Percentiles rank a stretch among this genome's conserved stretches.
Conservation (phyloP, 2,329 filamentous ascomycete genomes). For the Colletotrichum abscissum region DNA sequence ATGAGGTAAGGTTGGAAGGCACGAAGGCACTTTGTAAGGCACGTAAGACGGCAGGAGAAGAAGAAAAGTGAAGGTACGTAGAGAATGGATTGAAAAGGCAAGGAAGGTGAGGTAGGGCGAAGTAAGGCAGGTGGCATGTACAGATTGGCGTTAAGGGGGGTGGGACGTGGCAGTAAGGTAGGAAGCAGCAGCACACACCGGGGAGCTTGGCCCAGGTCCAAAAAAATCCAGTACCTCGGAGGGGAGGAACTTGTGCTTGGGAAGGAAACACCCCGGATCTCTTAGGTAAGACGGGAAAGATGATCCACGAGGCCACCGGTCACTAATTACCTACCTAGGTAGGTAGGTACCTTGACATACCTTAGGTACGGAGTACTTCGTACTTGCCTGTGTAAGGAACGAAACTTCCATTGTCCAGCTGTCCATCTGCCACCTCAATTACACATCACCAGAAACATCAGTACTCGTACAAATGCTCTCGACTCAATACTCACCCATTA, state of each 20-base stretch:
- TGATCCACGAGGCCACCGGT: neutral
- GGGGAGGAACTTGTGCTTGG: neutral
- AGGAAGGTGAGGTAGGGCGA: neutral
- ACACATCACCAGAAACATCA: neutral
- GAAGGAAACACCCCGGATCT: neutral
- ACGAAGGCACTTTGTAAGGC: neutral
- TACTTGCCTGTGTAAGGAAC: no score
- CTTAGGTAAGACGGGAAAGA: neutral
- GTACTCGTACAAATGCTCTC: neutral
- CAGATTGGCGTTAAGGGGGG: conserved; percentile 11
- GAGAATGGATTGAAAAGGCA: conserved; percentile 8
- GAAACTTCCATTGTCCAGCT: no score
- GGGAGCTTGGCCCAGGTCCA: conserved; percentile 18
- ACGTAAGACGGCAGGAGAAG: conserved; percentile 3
- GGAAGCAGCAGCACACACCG: neutral
- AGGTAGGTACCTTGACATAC: no score
- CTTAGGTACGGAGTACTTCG: no score
- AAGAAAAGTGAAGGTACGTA: conserved; percentile 20
- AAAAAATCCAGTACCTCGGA: neutral
- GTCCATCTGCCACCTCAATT: no score
- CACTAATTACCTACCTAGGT: no score
- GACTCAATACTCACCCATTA: neutral
- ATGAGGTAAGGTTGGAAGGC: neutral
- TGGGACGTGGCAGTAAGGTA: neutral
- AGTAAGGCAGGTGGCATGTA: conserved; percentile 22